Conservation (phyloP, 805 yeast genomes). For the Suhomyces vadensis region DNA sequence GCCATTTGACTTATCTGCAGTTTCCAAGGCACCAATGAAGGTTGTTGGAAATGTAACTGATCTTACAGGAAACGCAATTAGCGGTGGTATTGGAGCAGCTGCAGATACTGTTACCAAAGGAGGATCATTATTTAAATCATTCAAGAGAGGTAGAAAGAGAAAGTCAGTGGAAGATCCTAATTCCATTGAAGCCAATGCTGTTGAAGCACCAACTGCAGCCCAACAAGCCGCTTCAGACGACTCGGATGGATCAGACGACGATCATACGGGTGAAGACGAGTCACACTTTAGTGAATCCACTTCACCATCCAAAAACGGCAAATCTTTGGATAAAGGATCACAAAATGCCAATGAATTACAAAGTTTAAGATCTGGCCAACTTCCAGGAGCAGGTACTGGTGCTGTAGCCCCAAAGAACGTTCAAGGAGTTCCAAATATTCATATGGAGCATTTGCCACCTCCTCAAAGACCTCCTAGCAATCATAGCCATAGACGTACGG, state of each 20-base stretch:
- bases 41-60: slow-evolving; percentile 30
- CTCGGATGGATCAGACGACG: slow-evolving; percentile 14
- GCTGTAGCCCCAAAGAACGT: not conserved
- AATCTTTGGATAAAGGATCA: slow-evolving; percentile 11
- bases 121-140: slow-evolving; percentile 38
- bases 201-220: slow-evolving; percentile 7
- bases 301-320: not conserved
- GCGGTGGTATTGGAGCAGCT: slow-evolving; percentile 47
- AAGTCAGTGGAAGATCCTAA: slow-evolving; percentile 8
- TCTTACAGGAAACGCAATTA: slow-evolving; percentile 45
- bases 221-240: slow-evolving; percentile 13
- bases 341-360: slow-evolving; percentile 34
- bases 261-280: slow-evolving; percentile 9
- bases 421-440: slow-evolving; percentile 34
- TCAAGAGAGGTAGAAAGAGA: slow-evolving; percentile 21
- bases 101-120: slow-evolving; percentile 52
- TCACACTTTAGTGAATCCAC: slow-evolving; percentile 3
- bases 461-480: slow-evolving; percentile 28
- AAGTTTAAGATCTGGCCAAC: slow-evolving; percentile 36
- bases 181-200: slow-evolving; percentile 10
- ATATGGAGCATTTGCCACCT: slow-evolving; percentile 35
- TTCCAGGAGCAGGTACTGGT: slow-evolving; percentile 6
- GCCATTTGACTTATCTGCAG: slow-evolving; percentile 37
- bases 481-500: slow-evolving; percentile 18
- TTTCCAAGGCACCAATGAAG: slow-evolving; percentile 25